phyloP scores from a whole-genome alignment of 371 early-diverging fungal species.

The Saksenaea vasiformis region DNA sequence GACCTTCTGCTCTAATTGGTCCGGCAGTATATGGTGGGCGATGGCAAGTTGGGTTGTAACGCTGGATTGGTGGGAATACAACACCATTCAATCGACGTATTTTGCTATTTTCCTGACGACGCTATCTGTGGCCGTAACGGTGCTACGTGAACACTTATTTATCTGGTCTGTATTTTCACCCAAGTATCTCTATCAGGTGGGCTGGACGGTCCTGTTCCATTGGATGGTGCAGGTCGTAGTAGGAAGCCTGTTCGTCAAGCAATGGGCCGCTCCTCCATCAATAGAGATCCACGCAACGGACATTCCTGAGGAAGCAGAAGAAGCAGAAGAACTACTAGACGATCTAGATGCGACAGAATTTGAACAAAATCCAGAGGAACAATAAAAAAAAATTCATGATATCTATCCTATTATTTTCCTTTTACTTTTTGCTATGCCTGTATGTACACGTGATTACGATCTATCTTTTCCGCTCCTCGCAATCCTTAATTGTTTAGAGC shows the following conservation, averaged over 20 bases:
- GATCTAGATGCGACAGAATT: neutral
- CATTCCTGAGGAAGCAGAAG: neutral
- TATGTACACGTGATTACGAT: conserved; percentile 5
- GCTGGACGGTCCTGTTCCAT: conserved; percentile 63
- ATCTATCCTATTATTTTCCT: neutral
- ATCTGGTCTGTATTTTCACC: conserved; percentile 90
- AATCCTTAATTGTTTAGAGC: conserved; percentile 33
- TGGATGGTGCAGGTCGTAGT: conserved; percentile 34
- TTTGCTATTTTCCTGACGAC: conserved; percentile 53
- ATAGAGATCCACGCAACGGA: neutral
- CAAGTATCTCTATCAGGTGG: conserved; percentile 76
- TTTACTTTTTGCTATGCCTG: neutral
- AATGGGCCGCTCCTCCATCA: neutral
- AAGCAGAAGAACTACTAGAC: neutral
- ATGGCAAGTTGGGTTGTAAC: conserved; percentile 47
- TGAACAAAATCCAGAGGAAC: neutral
- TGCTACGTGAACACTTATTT: conserved; percentile 75
- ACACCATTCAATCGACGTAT: conserved; percentile 46
- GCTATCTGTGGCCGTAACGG: conserved; percentile 65
- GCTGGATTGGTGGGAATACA: conserved; percentile 39
- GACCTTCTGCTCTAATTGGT: conserved; percentile 73
- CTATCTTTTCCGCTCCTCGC: conserved; percentile 32
- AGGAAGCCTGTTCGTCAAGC: conserved; percentile 10
- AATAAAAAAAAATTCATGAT: neutral
- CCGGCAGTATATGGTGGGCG: conserved; percentile 73